A percentile compares a stretch with the other conserved stretches of the same genome.
Evolutionary conservation across 2,329 filamentous ascomycete species (phyloP).

Genomic region (Salinomyces thailandicus): DNA sequence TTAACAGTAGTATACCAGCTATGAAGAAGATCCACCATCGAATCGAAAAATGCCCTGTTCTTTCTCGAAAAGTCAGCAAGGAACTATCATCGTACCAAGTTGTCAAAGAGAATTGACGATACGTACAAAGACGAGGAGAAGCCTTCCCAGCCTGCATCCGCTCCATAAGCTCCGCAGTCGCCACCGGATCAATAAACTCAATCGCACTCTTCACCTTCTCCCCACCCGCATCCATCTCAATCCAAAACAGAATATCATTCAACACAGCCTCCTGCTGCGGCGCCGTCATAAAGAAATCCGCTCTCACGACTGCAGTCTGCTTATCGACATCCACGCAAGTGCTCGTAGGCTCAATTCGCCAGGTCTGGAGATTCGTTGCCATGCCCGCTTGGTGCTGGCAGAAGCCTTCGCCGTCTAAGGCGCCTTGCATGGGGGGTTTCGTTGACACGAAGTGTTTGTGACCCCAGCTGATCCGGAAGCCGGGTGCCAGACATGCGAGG

Average conservation of each 20-base stretch:
- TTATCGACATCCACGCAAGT: slow-evolving; percentile 21
- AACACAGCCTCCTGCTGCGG: slow-evolving; percentile 14
- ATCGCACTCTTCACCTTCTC: slow-evolving; percentile 19
- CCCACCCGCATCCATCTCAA: slow-evolving; percentile 19
- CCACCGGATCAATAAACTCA: slow-evolving; percentile 26
- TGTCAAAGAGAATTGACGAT: too few relatives aligned
- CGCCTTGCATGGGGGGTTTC: slow-evolving; percentile 15
- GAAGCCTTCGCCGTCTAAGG: slow-evolving; percentile 14
- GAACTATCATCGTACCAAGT: too few relatives aligned
- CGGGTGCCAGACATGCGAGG: slow-evolving; percentile 10
- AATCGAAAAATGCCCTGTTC: too few relatives aligned
- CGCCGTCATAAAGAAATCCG: slow-evolving; percentile 20
- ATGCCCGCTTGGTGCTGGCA: slow-evolving; percentile 17
- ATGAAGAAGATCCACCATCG: too few relatives aligned
- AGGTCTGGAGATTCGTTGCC: slow-evolving; percentile 15
- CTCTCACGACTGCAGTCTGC: slow-evolving; percentile 15
- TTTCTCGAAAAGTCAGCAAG: too few relatives aligned
- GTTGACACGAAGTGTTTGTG: slow-evolving; percentile 22
- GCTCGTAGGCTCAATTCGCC: slow-evolving; percentile 15
- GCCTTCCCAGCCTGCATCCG: neutral
- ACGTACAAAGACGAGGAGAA: too few relatives aligned
- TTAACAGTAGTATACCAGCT: too few relatives aligned
- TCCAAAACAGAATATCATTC: slow-evolving; percentile 27
- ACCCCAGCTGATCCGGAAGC: slow-evolving; percentile 21
- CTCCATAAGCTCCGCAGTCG: slow-evolving; percentile 8